Evolutionary conservation across 352 stramenopile genomes (phyloP).

Genomic region (Pythium aphanidermatum): DNA sequence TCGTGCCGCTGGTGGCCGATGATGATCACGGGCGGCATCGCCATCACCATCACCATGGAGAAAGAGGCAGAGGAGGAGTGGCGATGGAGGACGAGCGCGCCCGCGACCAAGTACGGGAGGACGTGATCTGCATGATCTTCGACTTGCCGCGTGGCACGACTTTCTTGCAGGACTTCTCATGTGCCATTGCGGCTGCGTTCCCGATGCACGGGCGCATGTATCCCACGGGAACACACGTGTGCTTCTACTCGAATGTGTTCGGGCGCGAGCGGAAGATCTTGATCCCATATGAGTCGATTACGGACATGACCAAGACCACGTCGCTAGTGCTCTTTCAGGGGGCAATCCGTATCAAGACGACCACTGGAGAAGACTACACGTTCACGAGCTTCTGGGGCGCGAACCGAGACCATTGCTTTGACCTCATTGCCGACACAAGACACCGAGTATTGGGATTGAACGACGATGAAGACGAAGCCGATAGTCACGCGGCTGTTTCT

Average conservation of each 20-base stretch:
- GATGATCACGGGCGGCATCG: no score
- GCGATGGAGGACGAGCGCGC: constrained; percentile 23
- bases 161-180: constrained; percentile 81
- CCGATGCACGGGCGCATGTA: constrained; percentile 88
- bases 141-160: constrained; percentile 60
- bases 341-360: constrained; percentile 60
- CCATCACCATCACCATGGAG: no score
- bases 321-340: constrained; percentile 81
- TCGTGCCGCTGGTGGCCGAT: constrained; percentile 33
- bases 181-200: constrained; percentile 67
- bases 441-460: constrained; percentile 32
- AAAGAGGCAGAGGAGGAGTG: constrained; percentile 18
- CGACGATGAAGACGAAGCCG: constrained; percentile 1
- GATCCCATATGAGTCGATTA: constrained; percentile 83
- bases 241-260: constrained; percentile 88
- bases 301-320: constrained; percentile 71
- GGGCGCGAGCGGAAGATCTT: constrained; percentile 83
- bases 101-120: constrained; percentile 57
- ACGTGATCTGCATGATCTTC: constrained; percentile 87
- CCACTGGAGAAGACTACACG: constrained; percentile 58
- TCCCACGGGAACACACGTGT: constrained; percentile 71
- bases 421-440: constrained; percentile 65
- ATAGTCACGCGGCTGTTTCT: no score
- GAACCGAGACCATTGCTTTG: constrained; percentile 74
- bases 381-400: constrained; percentile 85